Conservation (phyloP, 805 yeast species). For the Tanozyma kutaoensis region DNA sequence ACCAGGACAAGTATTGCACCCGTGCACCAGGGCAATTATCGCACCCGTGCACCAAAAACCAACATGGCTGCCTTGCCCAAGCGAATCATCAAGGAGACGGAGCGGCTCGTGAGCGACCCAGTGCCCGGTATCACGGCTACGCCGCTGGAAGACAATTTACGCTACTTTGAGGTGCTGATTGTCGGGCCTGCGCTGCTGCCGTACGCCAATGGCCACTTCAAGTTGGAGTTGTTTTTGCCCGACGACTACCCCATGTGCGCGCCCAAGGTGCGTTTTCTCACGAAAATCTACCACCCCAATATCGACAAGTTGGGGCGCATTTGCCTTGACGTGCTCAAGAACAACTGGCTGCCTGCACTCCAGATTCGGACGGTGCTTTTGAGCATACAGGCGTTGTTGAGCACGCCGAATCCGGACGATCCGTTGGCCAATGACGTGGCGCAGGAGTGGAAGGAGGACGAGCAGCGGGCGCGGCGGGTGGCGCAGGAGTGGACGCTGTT, state of each 20-base stretch:
- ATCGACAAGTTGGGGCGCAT: conserved; percentile 92
- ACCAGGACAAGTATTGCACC: too few species aligned
- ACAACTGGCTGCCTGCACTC: conserved; percentile 96
- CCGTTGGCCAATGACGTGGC: conserved; percentile 98
- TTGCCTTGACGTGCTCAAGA: conserved; percentile 87
- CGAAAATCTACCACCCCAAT: conserved; percentile 93
- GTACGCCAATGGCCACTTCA: conserved; percentile 69
- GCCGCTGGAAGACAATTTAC: conserved; percentile 88
- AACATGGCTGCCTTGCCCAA: conserved; percentile 61
- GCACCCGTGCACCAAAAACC: too few species aligned
- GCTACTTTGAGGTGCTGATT: conserved; percentile 85
- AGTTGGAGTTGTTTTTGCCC: conserved; percentile 78
- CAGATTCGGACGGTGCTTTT: conserved; percentile 87
- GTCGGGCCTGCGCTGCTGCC: conserved; percentile 91
- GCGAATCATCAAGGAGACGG: conserved; percentile 94
- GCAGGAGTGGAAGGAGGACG: conserved; percentile 87
- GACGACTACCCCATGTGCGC: conserved; percentile 98
- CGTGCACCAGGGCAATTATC: too few species aligned
- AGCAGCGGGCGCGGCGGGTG: conserved; percentile 62
- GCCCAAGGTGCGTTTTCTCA: conserved; percentile 87
- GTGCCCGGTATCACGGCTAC: conserved; percentile 91
- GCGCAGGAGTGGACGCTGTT: conserved; percentile 66
- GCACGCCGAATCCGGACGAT: conserved; percentile 97
- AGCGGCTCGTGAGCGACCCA: conserved; percentile 82
- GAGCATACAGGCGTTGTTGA: conserved; percentile 85